Percentiles rank a stretch among this genome's conserved stretches.
phyloP scores from a whole-genome alignment of 225 moss, liverwort and hornwort genomes.

The Neckera pumila region DNA sequence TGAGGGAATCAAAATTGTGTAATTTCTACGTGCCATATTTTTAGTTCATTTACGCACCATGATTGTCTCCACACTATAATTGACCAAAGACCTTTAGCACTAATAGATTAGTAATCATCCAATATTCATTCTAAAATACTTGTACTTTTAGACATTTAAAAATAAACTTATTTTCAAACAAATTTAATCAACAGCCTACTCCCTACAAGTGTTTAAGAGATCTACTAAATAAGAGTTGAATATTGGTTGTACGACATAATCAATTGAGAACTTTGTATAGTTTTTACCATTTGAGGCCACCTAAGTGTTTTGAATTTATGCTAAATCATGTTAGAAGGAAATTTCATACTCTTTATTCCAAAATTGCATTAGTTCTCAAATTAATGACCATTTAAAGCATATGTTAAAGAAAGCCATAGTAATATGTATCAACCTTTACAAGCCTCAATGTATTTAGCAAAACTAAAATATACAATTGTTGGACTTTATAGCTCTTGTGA shows the following conservation, averaged over 20 bases:
- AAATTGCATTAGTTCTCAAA: neutral
- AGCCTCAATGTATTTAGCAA: neutral
- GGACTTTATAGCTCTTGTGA: neutral
- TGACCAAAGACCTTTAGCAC: neutral
- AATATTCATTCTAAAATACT: neutral
- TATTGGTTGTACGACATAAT: neutral
- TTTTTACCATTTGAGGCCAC: neutral
- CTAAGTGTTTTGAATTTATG: neutral
- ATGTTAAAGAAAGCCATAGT: neutral
- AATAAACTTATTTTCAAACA: neutral
- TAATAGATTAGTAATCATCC: neutral
- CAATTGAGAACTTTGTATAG: neutral
- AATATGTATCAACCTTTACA: neutral
- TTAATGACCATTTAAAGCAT: neutral
- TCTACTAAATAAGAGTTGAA: neutral
- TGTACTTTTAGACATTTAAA: neutral
- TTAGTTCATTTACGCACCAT: neutral
- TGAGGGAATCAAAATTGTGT: neutral
- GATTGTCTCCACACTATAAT: neutral
- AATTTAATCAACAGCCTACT: neutral
- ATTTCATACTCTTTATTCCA: neutral
- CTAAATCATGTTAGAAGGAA: rapidly evolving
- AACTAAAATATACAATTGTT: neutral
- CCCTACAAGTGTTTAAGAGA: neutral
- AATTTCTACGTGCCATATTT: neutral